These are phyloP conservation scores for Aspergillus brasiliensis DNA, from an alignment of 2,329 filamentous ascomycete species.

Conservation along the genomic window DNA sequence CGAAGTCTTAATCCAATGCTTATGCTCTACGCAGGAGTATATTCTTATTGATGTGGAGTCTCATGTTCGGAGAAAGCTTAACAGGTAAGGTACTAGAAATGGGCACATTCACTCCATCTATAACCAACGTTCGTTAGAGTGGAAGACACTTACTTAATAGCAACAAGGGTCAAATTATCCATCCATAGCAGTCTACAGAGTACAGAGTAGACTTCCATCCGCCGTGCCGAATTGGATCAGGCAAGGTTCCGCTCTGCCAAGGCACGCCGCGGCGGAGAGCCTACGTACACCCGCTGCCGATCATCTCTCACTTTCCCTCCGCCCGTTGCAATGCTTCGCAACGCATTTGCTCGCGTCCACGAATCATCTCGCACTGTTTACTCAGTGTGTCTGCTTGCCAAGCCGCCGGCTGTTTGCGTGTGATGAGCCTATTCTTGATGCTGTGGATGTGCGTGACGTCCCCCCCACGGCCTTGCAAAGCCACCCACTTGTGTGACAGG, in stretches of 20 bases:
- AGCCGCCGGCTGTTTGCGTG: slow-evolving; percentile 12
- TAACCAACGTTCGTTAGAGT: too few relatives aligned
- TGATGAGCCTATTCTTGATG: slow-evolving; percentile 9
- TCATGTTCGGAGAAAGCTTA: too few relatives aligned
- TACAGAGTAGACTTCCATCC: not conserved
- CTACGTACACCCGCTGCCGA: not conserved
- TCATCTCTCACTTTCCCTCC: not conserved
- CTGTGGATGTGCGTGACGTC: not conserved
- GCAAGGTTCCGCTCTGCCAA: slow-evolving; percentile 11
- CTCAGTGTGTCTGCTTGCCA: slow-evolving; percentile 4
- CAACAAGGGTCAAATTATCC: too few relatives aligned
- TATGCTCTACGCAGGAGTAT: too few relatives aligned
- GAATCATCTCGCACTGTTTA: slow-evolving; percentile 1
- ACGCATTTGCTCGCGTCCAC: not conserved
- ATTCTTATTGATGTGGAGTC: too few relatives aligned
- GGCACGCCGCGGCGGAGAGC: not conserved
- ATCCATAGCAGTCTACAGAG: not conserved
- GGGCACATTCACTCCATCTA: too few relatives aligned
- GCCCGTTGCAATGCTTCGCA: not conserved
- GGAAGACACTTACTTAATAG: too few relatives aligned
- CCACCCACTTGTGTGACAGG: not conserved
- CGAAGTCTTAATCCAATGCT: too few relatives aligned
- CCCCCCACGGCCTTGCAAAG: slow-evolving; percentile 3
- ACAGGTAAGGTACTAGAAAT: too few relatives aligned
- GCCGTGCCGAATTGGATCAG: not conserved